Evolutionary conservation across 2,329 filamentous ascomycete species (phyloP).

Genomic region (Cladosporium sp.): DNA sequence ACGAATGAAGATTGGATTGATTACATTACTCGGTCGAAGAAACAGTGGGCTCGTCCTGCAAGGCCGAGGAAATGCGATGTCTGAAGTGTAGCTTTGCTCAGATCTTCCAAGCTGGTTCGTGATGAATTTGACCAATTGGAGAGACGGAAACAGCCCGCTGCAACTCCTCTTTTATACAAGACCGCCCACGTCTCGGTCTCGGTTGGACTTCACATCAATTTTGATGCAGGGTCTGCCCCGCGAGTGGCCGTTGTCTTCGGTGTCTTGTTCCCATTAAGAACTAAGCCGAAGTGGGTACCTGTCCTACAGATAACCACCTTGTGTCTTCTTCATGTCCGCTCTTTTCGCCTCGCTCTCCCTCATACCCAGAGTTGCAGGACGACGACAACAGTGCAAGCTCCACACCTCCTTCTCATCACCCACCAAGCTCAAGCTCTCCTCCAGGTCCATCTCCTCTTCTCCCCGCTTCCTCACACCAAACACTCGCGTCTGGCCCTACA

Average conservation of each 20-base stretch:
- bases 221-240: slow-evolving; percentile 8
- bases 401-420: background rate
- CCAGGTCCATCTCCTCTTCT: background rate
- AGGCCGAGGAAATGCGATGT: background rate
- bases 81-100: background rate
- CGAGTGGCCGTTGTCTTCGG: background rate
- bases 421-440: background rate
- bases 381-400: slow-evolving; percentile 1
- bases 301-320: slow-evolving; percentile 9
- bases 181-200: slow-evolving; percentile 2
- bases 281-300: slow-evolving; percentile 2
- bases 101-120: background rate
- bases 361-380: slow-evolving; percentile 2
- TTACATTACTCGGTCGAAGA: background rate
- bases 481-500: slow-evolving; percentile 45
- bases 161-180: background rate
- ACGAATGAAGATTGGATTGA: background rate
- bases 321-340: slow-evolving; percentile 7
- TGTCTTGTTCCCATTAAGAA: background rate
- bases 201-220: background rate
- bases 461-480: slow-evolving; percentile 9
- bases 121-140: background rate
- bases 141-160: too few relatives aligned
- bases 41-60: background rate
- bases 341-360: background rate